Conservation (phyloP, 148 eudicot species). For the Rhododendron williamsianum region DNA sequence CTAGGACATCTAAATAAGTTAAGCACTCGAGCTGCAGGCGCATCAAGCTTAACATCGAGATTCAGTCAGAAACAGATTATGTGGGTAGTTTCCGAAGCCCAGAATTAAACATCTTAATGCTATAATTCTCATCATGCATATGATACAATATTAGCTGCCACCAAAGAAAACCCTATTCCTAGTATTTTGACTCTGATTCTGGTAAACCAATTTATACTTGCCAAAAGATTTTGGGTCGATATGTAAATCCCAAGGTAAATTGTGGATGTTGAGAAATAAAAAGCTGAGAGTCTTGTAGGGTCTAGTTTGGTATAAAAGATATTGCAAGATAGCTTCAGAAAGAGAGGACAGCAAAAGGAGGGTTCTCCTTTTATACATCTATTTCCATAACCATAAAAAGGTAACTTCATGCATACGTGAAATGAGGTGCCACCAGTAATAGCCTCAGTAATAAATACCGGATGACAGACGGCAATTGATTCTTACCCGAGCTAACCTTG, state of each 20-base stretch:
- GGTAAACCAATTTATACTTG: too few relatives aligned
- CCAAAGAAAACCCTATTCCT: too few relatives aligned
- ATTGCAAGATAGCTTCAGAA: background rate
- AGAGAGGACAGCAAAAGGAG: background rate
- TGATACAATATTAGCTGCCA: background rate
- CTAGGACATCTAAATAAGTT: background rate
- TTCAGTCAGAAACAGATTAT: background rate
- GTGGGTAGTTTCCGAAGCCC: background rate
- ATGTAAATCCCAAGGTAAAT: background rate
- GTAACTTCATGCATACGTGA: background rate
- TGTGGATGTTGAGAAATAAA: background rate
- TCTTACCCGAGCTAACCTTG: slow-evolving; percentile 95
- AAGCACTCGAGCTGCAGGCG: background rate
- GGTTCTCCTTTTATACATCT: too few relatives aligned
- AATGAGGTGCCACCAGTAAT: background rate
- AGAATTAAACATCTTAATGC: background rate
- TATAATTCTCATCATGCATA: background rate
- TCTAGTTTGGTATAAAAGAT: background rate
- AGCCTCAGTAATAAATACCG: background rate
- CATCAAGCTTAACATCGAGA: background rate
- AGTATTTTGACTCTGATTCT: too few relatives aligned
- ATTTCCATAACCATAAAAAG: background rate
- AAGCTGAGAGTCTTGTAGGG: background rate
- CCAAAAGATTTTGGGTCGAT: background rate
- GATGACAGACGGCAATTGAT: background rate